Base-by-base conservation (phyloP, 2,329 filamentous ascomycete species). In the Thielaviopsis populi region DNA sequence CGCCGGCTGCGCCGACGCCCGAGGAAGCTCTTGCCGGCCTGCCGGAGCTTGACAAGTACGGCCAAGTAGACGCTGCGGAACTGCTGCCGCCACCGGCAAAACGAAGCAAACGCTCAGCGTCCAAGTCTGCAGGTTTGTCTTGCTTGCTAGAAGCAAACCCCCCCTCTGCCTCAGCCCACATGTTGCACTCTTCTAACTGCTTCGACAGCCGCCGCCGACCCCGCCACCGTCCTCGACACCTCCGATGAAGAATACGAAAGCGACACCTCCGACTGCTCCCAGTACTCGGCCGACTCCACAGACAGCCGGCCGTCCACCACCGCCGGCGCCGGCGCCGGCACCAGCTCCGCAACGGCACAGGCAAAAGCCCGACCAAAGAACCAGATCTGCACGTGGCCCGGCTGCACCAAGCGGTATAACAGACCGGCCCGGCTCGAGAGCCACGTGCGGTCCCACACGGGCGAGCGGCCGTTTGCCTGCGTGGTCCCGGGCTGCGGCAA, bases 341-440 rank as follows among this genome's bases (percentile, higher is more conserved):
- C n/a, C n/a, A n/a, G n/a, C 27, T 72, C 70, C 2, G 74, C 74
- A 1, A 74, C 74, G 2, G 79, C 81, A 3, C 74, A 76, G 13
- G 73, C 75, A 65, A 82, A 79, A 65, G 84, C 83, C 67, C 86
- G 85, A 2, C 88, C 85, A 50, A 88, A 83, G 71, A 79, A 84
- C 65, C 48, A 63, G 46, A 63, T 66, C 3, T 96, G 92, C 74
- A 84, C 86, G 0, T 86, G 83, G 72, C 81, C 85, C 11, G 82
- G 79, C 67, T 97, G 92, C 72, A 75, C 77, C 65, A 95, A 95
- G 75, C 84, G 86, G 6, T 97, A 94, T 78, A 95, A 95, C 73
- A 85, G 92, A 2, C 91, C 90, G 0, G 87, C 87, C 41, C 84
- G 89, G 33, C 79, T 96, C 3, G 80, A 86, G 66, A 85, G 89